Evolutionary conservation across 352 stramenopile species (phyloP), one percentile per base, ranked within the genome.

Genomic region (Pilasporangium apinafurcum): DNA sequence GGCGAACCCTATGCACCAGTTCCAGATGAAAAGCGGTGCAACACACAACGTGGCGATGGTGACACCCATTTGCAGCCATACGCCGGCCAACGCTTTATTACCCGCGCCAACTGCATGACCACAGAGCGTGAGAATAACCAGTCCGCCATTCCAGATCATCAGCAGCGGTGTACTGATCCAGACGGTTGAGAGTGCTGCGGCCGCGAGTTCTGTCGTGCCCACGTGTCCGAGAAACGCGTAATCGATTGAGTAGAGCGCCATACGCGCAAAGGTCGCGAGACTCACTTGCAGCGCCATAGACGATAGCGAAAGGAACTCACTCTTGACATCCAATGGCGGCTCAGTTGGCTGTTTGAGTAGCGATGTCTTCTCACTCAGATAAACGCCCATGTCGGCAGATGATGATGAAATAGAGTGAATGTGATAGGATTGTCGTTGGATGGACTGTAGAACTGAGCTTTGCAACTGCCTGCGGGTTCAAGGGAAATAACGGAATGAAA

Each of bases 231-330:
- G 57, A 37, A 89, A 91, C 18, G 76, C 79, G 35, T 62, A 82
- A 66, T 91, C 78, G 17, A 91, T 74, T 0, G 78, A 87, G 46
- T 68, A 81, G 46, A 91, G 65, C 27, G 70, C 76, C 46, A 91
- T 85, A 0, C 79, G 70, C 16, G 76, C 79, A 48, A 88, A 83
- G 0, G 75, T 91, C 1, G 79, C 76, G 17, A 91, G 59, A 32
- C 66, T 84, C 20, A 91, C 79, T 49, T 91, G 79, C 47, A 88
- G 56, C 32, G 79, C 79, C 73, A 91, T 88, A 44, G 61, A 83
- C 37, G 59, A 59, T 31, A 91, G 66, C 39, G 66, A 48, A 41
- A 59, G 51, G 47, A 91, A 81, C 56, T 91, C 79, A 28, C 51
- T 49, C 13, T 50, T 46, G 26, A 77, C 60, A 46, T 91, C 59